These are phyloP conservation scores for Tricholoma hemisulphureum DNA, from an alignment of 768 basidiomycete species.

Conservation along the genomic window DNA sequence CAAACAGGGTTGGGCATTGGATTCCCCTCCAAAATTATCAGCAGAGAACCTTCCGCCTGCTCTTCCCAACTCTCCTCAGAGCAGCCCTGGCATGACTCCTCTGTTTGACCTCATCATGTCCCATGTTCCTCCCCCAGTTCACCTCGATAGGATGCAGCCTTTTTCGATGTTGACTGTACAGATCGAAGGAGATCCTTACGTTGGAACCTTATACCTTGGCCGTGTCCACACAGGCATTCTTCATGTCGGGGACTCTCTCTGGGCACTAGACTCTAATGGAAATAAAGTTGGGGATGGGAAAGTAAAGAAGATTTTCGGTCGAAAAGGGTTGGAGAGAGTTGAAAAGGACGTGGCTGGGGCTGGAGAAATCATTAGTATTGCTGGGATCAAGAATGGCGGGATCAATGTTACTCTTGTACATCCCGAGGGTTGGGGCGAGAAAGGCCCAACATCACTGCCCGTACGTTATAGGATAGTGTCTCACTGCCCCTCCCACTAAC, in stretches of 20 bases:
- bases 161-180: constrained; percentile 54
- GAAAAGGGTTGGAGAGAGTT: constrained; percentile 40
- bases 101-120: constrained; percentile 47
- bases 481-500: neutral
- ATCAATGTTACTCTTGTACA: constrained; percentile 46
- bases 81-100: constrained; percentile 36
- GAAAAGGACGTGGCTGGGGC: constrained; percentile 46
- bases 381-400: constrained; percentile 47
- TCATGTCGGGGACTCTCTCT: constrained; percentile 37
- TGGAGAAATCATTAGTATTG: constrained; percentile 49
- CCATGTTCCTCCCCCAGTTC: constrained; percentile 40
- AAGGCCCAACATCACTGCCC: constrained; percentile 39
- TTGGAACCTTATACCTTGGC: constrained; percentile 49
- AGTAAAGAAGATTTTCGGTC: constrained; percentile 44
- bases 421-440: constrained; percentile 43
- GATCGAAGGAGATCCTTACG: constrained; percentile 49
- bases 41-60: constrained; percentile 2
- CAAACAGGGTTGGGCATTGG: constrained; percentile 49
- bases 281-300: constrained; percentile 50
- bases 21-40: constrained; percentile 19
- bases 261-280: constrained; percentile 40
- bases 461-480: constrained; percentile 21
- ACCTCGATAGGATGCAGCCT: constrained; percentile 36
- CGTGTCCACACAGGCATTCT: constrained; percentile 44
- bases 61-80: neutral